Evolutionary conservation across 768 basidiomycete species (phyloP).

Genomic region (Russula sp.): DNA sequence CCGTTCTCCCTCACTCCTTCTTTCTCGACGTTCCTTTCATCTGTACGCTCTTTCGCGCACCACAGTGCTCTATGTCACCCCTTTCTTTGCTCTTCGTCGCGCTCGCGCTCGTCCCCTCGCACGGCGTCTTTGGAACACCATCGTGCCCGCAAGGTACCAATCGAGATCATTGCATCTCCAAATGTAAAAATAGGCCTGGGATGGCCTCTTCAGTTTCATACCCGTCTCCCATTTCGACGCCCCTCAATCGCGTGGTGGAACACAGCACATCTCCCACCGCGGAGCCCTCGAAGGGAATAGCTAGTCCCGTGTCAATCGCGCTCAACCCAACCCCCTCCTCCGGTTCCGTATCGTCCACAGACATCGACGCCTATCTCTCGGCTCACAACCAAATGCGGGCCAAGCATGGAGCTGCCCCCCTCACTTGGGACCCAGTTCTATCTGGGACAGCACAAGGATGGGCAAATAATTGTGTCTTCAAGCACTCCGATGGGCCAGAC

Average conservation of each 20-base stretch:
- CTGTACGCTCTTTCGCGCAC: conserved; percentile 20
- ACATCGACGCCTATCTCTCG: conserved; percentile 48
- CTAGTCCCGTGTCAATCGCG: not conserved
- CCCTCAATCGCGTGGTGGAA: too few species aligned
- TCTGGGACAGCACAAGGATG: conserved; percentile 62
- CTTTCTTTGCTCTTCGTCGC: conserved; percentile 28
- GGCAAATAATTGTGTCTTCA: conserved; percentile 61
- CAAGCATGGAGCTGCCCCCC: conserved; percentile 53
- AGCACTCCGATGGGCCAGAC: conserved; percentile 62
- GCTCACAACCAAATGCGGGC: conserved; percentile 60
- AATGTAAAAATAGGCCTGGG: conserved; percentile 32
- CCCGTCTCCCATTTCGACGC: not conserved
- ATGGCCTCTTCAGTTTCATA: not conserved
- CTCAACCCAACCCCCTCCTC: not conserved
- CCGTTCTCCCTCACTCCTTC: conserved; percentile 22
- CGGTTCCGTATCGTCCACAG: conserved; percentile 34
- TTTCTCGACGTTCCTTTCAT: conserved; percentile 19
- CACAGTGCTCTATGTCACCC: conserved; percentile 24
- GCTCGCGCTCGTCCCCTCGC: conserved; percentile 18
- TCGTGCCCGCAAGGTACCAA: not conserved
- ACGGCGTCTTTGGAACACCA: conserved; percentile 16
- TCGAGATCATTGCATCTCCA: conserved; percentile 11
- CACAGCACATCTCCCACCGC: not conserved
- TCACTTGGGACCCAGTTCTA: conserved; percentile 59
- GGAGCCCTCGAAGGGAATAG: not conserved